Base-by-base conservation (phyloP, 805 yeast genomes). In the Tetrapisispora taiwanensis region DNA sequence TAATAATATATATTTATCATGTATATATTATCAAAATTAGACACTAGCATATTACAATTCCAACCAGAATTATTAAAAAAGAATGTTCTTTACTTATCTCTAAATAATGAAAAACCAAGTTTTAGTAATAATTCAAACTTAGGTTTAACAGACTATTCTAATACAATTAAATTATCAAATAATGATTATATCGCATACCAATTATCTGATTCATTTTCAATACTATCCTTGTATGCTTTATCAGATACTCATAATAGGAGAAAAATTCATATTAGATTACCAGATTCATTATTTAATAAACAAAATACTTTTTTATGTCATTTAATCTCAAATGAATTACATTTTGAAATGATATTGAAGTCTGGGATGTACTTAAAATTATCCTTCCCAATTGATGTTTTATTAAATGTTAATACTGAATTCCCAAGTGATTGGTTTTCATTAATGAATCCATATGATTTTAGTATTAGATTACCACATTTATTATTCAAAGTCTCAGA, bases 391-490 rank as follows among this genome's bases (percentile, higher is more conserved):
- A 43, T 55, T 13, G 51, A 53, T 18, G 52, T 48, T 44, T 41
- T 59, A 7, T 40, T 55, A n/a, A 44, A 50, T 22, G 45, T 36
- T 15, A 44, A 44, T 17, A 39, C 30, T 4, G 33, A 30, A 20
- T 26, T 40, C 3, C 39, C 52, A 22, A 30, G 27, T 22, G 47
- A 46, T 12, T 86, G 94, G 92, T 77, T 85, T 44, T 70, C 70
- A 47, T 76, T 80, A 43, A 74, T 84, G 7, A 74, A 75, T 31
- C 89, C 92, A 1, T 84, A 81, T 59, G 72, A 77, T 7, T 78
- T 81, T 51, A 76, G 74, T 28, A 56, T 75, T 6, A 69, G 83
- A 52, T 61, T 63, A 20, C 87, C 90, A 1, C 74, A 75, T 36
- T 61, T 71, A 18, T 52, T 83, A 48, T 66, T 70, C 41, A 59